A percentile compares a stretch with the other conserved stretches of the same genome.
phyloP scores from a whole-genome alignment of 129 eudicot species.

The Ambrosia trifida region DNA sequence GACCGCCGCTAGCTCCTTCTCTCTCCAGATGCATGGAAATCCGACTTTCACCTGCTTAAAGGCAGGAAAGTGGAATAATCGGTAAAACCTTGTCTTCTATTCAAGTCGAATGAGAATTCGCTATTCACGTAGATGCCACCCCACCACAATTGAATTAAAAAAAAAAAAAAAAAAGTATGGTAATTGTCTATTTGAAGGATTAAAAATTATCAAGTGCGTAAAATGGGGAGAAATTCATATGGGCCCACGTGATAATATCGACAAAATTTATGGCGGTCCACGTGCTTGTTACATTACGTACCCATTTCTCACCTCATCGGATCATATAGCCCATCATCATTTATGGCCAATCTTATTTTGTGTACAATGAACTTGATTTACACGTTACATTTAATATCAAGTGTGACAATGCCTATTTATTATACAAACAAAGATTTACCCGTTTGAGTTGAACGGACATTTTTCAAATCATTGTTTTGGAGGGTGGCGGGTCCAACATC shows the following conservation, averaged over 20 bases:
- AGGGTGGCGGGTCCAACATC: too few relatives aligned
- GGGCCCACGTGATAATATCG: conserved; percentile 26
- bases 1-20: too few relatives aligned
- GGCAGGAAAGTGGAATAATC: too few relatives aligned
- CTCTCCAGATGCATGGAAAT: too few relatives aligned
- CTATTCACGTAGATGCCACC: too few relatives aligned
- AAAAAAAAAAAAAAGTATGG: too few relatives aligned
- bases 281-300: conserved; percentile 16
- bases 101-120: too few relatives aligned
- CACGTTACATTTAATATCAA: not conserved
- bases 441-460: not conserved
- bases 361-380: conserved; percentile 25
- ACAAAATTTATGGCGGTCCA: conserved; percentile 27
- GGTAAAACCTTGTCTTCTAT: too few relatives aligned
- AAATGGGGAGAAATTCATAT: conserved; percentile 19
- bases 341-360: conserved; percentile 12
- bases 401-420: not conserved
- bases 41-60: too few relatives aligned
- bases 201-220: not conserved
- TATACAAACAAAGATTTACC: not conserved
- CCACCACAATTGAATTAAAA: too few relatives aligned
- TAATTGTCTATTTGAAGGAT: not conserved
- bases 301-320: conserved; percentile 16
- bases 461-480: too few relatives aligned
- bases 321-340: conserved; percentile 19